Evolutionary conservation across 1,284 basidiomycete species (phyloP).

Genomic region (Malassezia furfur): DNA sequence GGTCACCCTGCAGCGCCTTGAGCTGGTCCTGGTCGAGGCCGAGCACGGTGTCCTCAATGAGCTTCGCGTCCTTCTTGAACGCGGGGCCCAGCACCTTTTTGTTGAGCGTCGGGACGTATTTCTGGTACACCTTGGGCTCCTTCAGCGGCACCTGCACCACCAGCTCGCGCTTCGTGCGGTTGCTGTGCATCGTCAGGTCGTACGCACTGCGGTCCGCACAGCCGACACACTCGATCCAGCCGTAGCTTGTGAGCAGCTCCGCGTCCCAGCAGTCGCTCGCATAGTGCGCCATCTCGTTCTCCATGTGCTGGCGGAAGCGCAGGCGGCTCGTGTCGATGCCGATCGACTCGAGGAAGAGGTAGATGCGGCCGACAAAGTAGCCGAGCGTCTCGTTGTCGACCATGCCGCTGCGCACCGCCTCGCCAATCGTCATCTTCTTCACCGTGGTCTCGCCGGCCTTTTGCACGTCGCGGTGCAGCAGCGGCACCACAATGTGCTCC

Average conservation of each 20-base stretch:
- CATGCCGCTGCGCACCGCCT: constrained; percentile 71
- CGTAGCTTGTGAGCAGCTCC: constrained; percentile 85
- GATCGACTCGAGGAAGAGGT: constrained; percentile 81
- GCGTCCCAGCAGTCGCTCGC: constrained; percentile 99
- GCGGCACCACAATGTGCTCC: constrained; percentile 62
- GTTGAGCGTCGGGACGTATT: constrained; percentile 68
- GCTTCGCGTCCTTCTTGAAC: constrained; percentile 73
- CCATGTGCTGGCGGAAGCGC: constrained; percentile 94
- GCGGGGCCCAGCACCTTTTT: constrained; percentile 82
- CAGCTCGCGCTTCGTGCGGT: constrained; percentile 55
- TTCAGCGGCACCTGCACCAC: constrained; percentile 75
- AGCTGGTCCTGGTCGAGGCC: constrained; percentile 64
- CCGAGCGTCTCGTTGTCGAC: constrained; percentile 95
- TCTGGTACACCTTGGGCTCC: constrained; percentile 67
- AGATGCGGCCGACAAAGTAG: constrained; percentile 89
- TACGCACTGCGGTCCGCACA: constrained; percentile 97
- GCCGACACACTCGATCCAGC: constrained; percentile 99
- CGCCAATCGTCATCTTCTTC: constrained; percentile 66
- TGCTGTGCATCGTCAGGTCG: constrained; percentile 61
- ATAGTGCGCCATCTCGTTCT: constrained; percentile 97
- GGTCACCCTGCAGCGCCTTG: constrained; percentile 62
- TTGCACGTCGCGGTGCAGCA: constrained; percentile 78
- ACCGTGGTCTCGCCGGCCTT: constrained; percentile 63
- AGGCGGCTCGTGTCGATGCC: constrained; percentile 78
- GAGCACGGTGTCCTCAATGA: constrained; percentile 63